Evolutionary conservation across 1,284 basidiomycete species (phyloP).

Genomic region (Rhodofomes roseus): DNA sequence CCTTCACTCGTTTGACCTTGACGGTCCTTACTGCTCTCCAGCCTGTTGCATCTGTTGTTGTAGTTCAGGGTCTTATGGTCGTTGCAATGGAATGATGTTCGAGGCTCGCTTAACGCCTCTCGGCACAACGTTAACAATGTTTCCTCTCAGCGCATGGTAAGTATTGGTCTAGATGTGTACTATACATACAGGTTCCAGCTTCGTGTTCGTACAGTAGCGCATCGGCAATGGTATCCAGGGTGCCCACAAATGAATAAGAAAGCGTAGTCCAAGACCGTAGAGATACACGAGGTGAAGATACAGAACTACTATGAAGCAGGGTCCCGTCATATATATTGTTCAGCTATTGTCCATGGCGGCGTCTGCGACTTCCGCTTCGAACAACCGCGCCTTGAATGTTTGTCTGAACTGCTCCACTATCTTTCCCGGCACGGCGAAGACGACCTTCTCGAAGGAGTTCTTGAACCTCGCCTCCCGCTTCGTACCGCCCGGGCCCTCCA

Average conservation of each 20-base stretch:
- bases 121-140: too few relatives aligned
- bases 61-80: neutral
- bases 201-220: neutral
- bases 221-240: neutral
- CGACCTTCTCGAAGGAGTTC: conserved; percentile 39
- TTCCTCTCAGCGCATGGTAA: too few relatives aligned
- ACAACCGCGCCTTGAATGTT: conserved; percentile 40
- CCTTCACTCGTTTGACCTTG: neutral
- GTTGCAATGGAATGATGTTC: neutral
- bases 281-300: neutral
- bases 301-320: neutral
- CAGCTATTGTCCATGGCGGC: conserved; percentile 14
- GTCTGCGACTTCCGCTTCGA: conserved; percentile 36
- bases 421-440: conserved; percentile 42
- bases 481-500: conserved; percentile 16
- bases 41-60: neutral
- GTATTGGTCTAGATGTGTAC: neutral
- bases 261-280: neutral
- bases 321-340: neutral
- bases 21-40: neutral
- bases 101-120: too few relatives aligned
- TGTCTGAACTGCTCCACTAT: conserved; percentile 34
- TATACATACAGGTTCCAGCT: neutral
- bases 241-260: neutral
- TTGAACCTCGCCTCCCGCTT: conserved; percentile 32